phyloP scores from a whole-genome alignment of 2,329 filamentous ascomycete genomes.

The Trichoderma simmonsii region DNA sequence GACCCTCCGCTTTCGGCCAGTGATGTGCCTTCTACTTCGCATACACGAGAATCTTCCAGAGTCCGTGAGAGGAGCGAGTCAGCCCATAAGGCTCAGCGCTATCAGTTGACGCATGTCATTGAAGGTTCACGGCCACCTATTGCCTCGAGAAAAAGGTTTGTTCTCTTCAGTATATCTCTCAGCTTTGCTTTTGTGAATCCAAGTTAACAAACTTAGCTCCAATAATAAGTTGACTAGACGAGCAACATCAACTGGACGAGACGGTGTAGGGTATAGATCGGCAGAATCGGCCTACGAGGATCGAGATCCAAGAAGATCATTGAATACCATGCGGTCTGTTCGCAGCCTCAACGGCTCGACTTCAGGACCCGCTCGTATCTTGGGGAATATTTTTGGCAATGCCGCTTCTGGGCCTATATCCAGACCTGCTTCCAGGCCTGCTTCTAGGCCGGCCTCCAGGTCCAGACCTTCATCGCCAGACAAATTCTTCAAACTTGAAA shows the following conservation, averaged over 20 bases:
- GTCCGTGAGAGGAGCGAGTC: conserved; percentile 31
- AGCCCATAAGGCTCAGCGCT: conserved; percentile 28
- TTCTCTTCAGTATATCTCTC: background rate
- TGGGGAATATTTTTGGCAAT: background rate
- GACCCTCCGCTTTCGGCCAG: conserved; percentile 25
- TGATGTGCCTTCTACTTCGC: conserved; percentile 28
- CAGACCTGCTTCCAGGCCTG: background rate
- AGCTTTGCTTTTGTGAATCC: background rate
- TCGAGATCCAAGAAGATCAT: conserved; percentile 19
- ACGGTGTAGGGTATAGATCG: conserved; percentile 20
- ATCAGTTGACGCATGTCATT: conserved; percentile 30
- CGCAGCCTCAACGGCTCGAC: conserved; percentile 22
- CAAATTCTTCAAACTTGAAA: conserved; percentile 28
- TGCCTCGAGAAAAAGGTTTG: conserved; percentile 32
- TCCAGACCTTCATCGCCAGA: conserved; percentile 17
- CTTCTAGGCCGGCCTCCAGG: conserved; percentile 3
- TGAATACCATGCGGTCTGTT: conserved; percentile 18
- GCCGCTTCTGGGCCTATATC: conserved; percentile 11
- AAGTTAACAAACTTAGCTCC: background rate
- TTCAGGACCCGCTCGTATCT: background rate
- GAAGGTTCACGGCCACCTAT: conserved; percentile 35
- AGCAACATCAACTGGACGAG: conserved; percentile 1
- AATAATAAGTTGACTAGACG: conserved; percentile 18
- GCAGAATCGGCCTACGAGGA: conserved; percentile 22
- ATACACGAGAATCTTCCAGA: conserved; percentile 27